phyloP scores from a whole-genome alignment of 306 rosid species.

The Pyrus communis region DNA sequence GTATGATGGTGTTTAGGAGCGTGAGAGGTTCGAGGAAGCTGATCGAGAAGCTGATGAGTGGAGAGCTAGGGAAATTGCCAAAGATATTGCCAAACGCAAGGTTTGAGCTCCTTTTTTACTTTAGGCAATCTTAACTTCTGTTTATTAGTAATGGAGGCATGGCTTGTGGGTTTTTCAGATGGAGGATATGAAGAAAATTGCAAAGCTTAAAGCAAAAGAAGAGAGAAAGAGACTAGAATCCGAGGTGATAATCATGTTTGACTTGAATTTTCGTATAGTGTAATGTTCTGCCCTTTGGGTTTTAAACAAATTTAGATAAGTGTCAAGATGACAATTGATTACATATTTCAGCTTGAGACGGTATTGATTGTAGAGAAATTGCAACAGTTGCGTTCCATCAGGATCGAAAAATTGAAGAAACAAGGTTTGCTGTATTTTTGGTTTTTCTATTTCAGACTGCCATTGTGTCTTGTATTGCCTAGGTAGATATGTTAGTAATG shows the following conservation, averaged over 20 bases:
- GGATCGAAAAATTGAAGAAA: slow-evolving; percentile 81
- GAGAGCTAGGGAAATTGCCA: slow-evolving; percentile 80
- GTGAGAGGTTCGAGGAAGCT: slow-evolving; percentile 43
- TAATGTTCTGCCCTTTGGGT: neutral
- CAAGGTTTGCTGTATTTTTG: slow-evolving; percentile 39
- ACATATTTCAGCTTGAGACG: slow-evolving; percentile 59
- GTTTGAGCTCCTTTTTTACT: slow-evolving; percentile 23
- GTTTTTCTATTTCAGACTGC: neutral
- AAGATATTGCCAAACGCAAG: slow-evolving; percentile 71
- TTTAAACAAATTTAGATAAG: neutral
- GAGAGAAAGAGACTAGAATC: slow-evolving; percentile 72
- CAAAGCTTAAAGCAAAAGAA: slow-evolving; percentile 73
- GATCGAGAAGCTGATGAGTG: slow-evolving; percentile 89
- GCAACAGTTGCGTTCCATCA: slow-evolving; percentile 75
- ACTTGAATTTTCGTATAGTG: neutral
- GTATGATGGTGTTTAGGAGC: slow-evolving; percentile 37
- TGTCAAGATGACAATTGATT: slow-evolving; percentile 1
- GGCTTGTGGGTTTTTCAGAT: slow-evolving; percentile 44
- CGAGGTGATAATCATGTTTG: slow-evolving; percentile 41
- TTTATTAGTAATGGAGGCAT: neutral
- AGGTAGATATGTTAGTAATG: neutral
- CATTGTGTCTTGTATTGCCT: neutral
- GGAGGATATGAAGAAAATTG: slow-evolving; percentile 80
- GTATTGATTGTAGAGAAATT: slow-evolving; percentile 77
- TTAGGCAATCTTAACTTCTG: neutral